Evolutionary conservation across 2,329 filamentous ascomycete species (phyloP).

Genomic region (Nakataea oryzae): DNA sequence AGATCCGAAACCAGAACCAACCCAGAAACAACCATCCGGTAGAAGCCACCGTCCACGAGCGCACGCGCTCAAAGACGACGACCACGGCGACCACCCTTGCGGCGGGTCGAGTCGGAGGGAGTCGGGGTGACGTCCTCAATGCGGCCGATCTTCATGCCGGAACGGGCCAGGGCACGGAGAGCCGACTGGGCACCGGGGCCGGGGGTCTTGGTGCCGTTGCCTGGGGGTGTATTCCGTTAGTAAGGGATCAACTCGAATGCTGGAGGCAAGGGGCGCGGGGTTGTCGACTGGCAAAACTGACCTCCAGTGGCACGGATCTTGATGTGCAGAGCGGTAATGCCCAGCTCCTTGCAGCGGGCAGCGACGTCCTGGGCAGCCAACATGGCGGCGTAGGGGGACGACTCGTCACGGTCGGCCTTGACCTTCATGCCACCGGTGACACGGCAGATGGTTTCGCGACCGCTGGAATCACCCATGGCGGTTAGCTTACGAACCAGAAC

Average conservation of each 20-base stretch:
- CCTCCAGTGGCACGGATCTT: conserved; percentile 99
- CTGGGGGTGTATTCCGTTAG: conserved; percentile 26
- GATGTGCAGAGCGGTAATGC: conserved; percentile 93
- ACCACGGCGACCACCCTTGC: conserved; percentile 99
- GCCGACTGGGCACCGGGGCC: conserved; percentile 98
- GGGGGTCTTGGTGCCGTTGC: conserved; percentile 99
- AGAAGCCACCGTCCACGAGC: conserved; percentile 11
- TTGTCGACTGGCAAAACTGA: conserved; percentile 31
- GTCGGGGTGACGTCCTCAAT: conserved; percentile 99
- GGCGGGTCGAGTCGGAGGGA: conserved; percentile 96
- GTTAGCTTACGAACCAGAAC: not conserved
- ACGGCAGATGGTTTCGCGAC: conserved; percentile 99
- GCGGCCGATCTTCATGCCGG: conserved; percentile 98
- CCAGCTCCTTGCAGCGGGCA: conserved; percentile 64
- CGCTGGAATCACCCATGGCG: conserved; percentile 62
- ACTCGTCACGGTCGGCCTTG: conserved; percentile 99
- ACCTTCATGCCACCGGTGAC: conserved; percentile 99
- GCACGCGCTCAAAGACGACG: conserved; percentile 80
- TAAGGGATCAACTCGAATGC: not conserved
- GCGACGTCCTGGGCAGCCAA: conserved; percentile 99
- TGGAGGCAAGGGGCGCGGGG: not conserved
- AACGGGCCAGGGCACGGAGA: conserved; percentile 95
- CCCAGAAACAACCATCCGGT: conserved; percentile 13
- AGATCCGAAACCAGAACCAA: conserved; percentile 26
- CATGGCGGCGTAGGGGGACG: conserved; percentile 99